phyloP scores from a whole-genome alignment of 148 eudicot species.

The Rhododendron mucronatum region DNA sequence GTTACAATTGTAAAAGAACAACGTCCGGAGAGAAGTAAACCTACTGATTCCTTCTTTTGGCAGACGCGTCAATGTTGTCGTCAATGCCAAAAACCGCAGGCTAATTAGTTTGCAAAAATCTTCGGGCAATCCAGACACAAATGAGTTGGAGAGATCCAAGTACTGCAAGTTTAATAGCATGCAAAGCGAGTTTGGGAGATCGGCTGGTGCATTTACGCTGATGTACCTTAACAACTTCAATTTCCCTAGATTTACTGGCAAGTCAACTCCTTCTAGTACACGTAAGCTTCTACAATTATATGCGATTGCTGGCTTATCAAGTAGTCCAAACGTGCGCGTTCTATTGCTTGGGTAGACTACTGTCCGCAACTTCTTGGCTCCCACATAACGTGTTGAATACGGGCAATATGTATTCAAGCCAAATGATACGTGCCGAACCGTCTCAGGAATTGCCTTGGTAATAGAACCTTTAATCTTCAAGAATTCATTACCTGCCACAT shows the following conservation, averaged over 20 bases:
- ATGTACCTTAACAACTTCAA: not conserved
- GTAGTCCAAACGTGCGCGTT: not conserved
- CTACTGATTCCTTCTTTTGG: not conserved
- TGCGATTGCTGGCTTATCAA: not conserved
- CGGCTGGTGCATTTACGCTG: too few species aligned
- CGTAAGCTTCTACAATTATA: not conserved
- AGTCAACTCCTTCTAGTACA: not conserved
- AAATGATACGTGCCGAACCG: too few species aligned
- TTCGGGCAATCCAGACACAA: not conserved
- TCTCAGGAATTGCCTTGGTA: not conserved
- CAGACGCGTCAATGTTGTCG: not conserved
- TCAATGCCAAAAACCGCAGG: not conserved
- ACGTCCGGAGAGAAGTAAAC: not conserved
- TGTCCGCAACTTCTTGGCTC: not conserved
- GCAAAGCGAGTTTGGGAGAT: not conserved
- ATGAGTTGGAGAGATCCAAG: not conserved
- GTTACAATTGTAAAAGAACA: accelerated
- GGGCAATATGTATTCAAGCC: not conserved
- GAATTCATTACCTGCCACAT: not conserved
- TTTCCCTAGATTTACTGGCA: not conserved
- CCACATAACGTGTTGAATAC: not conserved
- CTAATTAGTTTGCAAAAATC: not conserved
- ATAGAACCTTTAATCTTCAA: not conserved
- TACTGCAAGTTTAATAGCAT: not conserved
- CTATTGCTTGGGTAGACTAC: not conserved